These are phyloP conservation scores for Excoecaria cochinchinensis DNA, from an alignment of 345 rosid genomes.

Conservation along the genomic window DNA sequence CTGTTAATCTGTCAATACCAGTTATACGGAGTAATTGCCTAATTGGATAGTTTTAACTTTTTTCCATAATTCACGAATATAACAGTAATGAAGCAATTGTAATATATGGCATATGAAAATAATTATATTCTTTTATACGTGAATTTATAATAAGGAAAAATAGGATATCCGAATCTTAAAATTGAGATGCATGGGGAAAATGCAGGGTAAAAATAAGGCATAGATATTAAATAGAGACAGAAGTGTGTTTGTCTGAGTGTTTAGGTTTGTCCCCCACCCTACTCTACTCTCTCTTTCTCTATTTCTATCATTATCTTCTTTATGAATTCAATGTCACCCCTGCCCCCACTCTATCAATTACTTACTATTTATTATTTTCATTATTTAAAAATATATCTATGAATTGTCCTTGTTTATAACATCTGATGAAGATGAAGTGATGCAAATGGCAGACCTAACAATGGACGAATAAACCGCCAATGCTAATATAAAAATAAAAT, in stretches of 20 bases:
- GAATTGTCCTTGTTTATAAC: too few species aligned
- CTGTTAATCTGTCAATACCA: too few species aligned
- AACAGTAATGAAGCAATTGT: too few species aligned
- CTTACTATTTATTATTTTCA: too few species aligned
- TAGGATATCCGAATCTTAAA: neutral
- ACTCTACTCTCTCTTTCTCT: neutral
- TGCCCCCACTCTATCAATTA: neutral
- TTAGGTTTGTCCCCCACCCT: neutral
- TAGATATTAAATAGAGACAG: slow-evolving; percentile 5
- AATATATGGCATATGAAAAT: too few species aligned
- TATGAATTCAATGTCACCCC: neutral
- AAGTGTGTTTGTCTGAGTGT: neutral
- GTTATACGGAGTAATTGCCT: too few species aligned
- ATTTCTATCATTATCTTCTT: neutral
- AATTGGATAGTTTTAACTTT: too few species aligned
- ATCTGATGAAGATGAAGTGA: neutral
- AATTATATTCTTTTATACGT: too few species aligned
- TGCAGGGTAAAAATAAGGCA: neutral
- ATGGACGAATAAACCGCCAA: neutral
- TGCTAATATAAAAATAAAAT: neutral
- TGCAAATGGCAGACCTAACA: neutral
- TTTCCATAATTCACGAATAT: too few species aligned
- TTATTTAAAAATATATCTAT: too few species aligned
- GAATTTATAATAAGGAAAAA: too few species aligned
- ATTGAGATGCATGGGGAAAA: neutral